These are phyloP conservation scores for Vigna nakashimae DNA, from an alignment of 306 rosid species.

Conservation along the genomic window DNA sequence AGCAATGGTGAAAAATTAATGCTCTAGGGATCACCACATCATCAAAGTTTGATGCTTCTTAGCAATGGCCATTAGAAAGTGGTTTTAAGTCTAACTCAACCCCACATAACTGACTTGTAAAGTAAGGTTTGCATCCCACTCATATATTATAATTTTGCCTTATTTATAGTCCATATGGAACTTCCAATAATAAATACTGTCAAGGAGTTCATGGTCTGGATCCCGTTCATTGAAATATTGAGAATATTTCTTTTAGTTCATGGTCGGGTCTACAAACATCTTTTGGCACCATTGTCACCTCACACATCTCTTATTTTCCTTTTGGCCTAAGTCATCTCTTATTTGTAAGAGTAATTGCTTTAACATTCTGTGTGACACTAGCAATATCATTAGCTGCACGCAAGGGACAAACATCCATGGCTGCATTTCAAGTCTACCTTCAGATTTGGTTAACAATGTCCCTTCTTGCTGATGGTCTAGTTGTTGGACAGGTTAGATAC, in stretches of 20 bases:
- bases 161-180: too few species aligned
- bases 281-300: not conserved
- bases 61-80: too few species aligned
- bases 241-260: not conserved
- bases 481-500: conserved; percentile 78
- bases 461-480: conserved; percentile 86
- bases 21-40: too few species aligned
- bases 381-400: conserved; percentile 84
- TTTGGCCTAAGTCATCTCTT: conserved; percentile 1
- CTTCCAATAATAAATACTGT: too few species aligned
- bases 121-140: too few species aligned
- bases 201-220: too few species aligned
- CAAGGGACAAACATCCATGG: conserved; percentile 77
- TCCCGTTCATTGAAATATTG: not conserved
- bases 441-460: conserved; percentile 89
- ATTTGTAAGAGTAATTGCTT: conserved; percentile 77
- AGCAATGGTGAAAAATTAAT: too few species aligned
- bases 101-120: too few species aligned
- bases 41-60: too few species aligned
- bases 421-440: conserved; percentile 89
- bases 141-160: too few species aligned
- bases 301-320: conserved; percentile 7
- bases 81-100: too few species aligned
- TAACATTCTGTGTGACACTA: conserved; percentile 83
- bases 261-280: not conserved